Percentiles rank a stretch among this genome's conserved stretches.
Conservation (phyloP, 768 basidiomycete species). For the Russula lepida region DNA sequence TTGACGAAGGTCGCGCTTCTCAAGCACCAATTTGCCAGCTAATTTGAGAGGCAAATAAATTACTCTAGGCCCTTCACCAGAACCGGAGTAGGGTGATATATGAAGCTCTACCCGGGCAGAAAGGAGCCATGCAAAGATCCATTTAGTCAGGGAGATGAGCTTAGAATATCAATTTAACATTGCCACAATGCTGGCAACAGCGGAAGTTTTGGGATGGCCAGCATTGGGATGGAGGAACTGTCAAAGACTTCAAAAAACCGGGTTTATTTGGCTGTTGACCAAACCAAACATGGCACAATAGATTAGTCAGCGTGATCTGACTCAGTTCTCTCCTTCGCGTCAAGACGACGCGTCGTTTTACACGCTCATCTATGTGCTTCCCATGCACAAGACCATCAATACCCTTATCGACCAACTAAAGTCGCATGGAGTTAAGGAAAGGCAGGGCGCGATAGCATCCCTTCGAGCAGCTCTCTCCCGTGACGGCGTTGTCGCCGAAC, state of each 20-base stretch:
- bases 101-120: constrained; percentile 24
- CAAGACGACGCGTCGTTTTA: not conserved
- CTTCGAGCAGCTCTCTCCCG: constrained; percentile 46
- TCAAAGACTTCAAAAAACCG: no score
- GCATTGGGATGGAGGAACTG: no score
- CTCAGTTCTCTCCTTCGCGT: not conserved
- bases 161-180: not conserved
- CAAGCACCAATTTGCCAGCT: constrained; percentile 18
- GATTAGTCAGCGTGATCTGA: constrained; percentile 1
- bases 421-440: constrained; percentile 60
- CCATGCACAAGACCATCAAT: constrained; percentile 36
- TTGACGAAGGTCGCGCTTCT: constrained; percentile 17
- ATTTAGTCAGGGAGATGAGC: not conserved
- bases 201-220: not conserved
- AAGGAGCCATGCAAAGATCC: constrained; percentile 14
- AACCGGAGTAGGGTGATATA: constrained; percentile 23
- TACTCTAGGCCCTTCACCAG: constrained; percentile 23
- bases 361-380: constrained; percentile 4
- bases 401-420: constrained; percentile 43
- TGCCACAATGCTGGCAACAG: not conserved
- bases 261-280: no score
- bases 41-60: constrained; percentile 13
- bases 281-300: constrained; percentile 13
- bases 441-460: constrained; percentile 51
- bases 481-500: constrained; percentile 36